Conservation (phyloP, 148 eudicot genomes). For the Rhododendron simsii region DNA sequence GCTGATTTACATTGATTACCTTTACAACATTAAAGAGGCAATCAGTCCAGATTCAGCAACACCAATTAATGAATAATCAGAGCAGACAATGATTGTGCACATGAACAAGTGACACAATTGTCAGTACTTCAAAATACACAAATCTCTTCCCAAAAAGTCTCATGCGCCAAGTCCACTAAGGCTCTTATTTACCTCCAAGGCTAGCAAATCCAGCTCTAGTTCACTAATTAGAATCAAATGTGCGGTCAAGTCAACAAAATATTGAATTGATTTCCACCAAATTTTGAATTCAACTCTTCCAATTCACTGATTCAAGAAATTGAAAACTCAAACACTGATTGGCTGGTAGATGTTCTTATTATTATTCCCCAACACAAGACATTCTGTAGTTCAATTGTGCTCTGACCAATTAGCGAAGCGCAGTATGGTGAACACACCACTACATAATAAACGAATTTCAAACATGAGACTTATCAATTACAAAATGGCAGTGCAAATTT, state of each 20-base stretch:
- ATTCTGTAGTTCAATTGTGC: neutral
- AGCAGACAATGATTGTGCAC: neutral
- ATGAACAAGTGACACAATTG: neutral
- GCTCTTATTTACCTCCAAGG: neutral
- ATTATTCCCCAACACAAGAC: neutral
- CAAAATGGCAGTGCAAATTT: neutral
- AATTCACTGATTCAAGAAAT: neutral
- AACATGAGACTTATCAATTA: neutral
- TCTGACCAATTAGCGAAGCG: neutral
- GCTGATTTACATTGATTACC: constrained; percentile 1
- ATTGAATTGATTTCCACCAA: neutral
- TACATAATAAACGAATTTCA: neutral
- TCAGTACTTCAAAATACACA: neutral
- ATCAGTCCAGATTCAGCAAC: neutral
- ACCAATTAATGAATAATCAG: neutral
- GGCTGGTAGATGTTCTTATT: neutral
- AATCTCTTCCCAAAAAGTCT: neutral
- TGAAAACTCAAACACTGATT: neutral
- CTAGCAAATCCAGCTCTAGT: neutral
- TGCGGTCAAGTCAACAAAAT: neutral
- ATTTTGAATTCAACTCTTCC: neutral
- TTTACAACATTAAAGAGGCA: neutral
- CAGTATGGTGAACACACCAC: neutral
- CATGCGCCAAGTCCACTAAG: neutral
- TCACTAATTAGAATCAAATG: neutral